Base-by-base conservation (phyloP, 805 yeast species). In the Candida golubevii region DNA sequence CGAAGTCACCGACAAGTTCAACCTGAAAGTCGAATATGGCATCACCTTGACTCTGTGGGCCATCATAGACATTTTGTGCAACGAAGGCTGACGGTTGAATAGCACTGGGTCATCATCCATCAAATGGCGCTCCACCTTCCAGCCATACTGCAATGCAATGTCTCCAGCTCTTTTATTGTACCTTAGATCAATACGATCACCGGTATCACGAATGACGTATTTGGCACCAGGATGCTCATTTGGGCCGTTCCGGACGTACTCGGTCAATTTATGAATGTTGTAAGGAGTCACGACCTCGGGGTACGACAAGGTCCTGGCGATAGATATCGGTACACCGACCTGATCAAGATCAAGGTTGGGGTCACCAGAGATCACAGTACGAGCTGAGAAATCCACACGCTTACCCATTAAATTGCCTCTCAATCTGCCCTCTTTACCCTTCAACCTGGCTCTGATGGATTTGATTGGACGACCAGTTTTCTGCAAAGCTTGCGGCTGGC, bases 51-150 rank as follows among this genome's bases (percentile, higher is more conserved):
- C 99, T 69, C 96, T 80, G 65, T 93, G 99, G 13, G 97, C 95
- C 98, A 93, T 93, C 99, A 93, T 93, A 44, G 98, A 91, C 98
- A 93, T 93, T 67, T 95, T 93, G 73, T 93, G 99, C 66, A 93
- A 77, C 37, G 99, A 93, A 39, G 99, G 99, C 74, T 93, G 99
- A 77, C 99, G 96, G 66, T 93, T 93, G 77, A 93, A 93, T 58
- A 93, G 77, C 30, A 93, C 99, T 3, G 99, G 98, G 64, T 93
- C 99, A 59, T 89, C 80, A 66, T 93, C 99, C 86, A 89, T 88
- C 57, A 93, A 77, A 66, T 93, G 99, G 66, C 99, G 88, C 66
- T 93, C 99, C 48, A 93, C 99, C 65, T 88, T 89, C 99, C 99
- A 95, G 41, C 99, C 99, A 59, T 93, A 93, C 66, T 95, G 99